Conservation (phyloP, 1,139 yeast species). For the Sugiyamaella paludigena region DNA sequence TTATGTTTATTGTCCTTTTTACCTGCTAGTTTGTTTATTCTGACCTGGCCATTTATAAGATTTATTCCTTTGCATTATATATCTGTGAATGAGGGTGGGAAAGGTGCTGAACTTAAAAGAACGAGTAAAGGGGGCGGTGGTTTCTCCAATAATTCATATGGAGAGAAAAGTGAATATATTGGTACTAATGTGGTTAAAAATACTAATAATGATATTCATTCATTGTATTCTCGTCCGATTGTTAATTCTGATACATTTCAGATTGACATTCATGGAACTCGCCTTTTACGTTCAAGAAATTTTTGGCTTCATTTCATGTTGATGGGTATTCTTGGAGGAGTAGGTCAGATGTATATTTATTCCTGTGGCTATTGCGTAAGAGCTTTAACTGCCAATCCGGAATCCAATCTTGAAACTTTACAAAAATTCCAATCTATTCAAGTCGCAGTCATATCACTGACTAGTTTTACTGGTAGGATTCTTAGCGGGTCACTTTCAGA, state of each 20-base stretch:
- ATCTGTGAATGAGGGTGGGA: conserved; percentile 11
- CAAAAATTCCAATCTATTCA: conserved; percentile 62
- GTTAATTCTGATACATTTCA: background rate
- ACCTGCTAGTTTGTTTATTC: conserved; percentile 32
- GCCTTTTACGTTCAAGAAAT: conserved; percentile 27
- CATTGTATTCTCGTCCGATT: background rate
- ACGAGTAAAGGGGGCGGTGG: no score
- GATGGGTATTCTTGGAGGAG: conserved; percentile 63
- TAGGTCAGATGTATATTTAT: conserved; percentile 76
- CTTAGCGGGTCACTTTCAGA: conserved; percentile 70
- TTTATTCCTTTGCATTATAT: conserved; percentile 16
- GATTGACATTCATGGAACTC: conserved; percentile 29
- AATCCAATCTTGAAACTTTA: conserved; percentile 18
- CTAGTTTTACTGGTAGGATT: conserved; percentile 66
- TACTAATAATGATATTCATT: background rate
- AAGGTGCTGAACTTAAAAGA: no score
- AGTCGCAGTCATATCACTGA: conserved; percentile 66
- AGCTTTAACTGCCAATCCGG: conserved; percentile 40
- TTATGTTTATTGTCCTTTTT: conserved; percentile 35
- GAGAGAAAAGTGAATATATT: no score
- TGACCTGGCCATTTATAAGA: conserved; percentile 29
- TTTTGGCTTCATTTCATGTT: conserved; percentile 45
- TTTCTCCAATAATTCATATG: no score
- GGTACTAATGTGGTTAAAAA: no score
- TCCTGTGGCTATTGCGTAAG: conserved; percentile 70